Conservation (phyloP, 2,329 filamentous ascomycete species). For the Fusarium anguioides region DNA sequence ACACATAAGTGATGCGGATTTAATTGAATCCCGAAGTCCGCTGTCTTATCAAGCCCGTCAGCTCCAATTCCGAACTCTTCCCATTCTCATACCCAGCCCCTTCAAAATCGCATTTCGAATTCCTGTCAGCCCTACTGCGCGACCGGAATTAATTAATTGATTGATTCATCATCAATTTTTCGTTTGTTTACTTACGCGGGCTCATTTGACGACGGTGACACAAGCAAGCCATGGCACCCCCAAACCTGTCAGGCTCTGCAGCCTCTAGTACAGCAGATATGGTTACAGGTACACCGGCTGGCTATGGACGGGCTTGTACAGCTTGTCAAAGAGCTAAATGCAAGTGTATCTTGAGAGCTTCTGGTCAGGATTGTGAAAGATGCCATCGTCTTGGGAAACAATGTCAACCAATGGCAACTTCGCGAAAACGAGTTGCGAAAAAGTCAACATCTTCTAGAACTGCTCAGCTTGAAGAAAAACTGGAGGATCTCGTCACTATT, state of each 20-base stretch:
- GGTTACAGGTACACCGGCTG: constrained; percentile 47
- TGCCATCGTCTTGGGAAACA: constrained; percentile 61
- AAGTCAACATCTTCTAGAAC: constrained; percentile 52
- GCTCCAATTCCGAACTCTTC: constrained; percentile 22
- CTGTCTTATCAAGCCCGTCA: neutral
- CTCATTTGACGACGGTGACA: neutral
- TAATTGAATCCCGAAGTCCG: constrained; percentile 23
- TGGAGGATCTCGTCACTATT: constrained; percentile 61
- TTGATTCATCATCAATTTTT: no score
- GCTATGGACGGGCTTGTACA: constrained; percentile 58
- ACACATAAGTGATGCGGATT: constrained; percentile 19
- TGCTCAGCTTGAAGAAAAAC: constrained; percentile 61
- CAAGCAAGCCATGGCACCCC: constrained; percentile 39
- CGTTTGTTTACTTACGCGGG: constrained; percentile 1
- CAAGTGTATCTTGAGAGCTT: constrained; percentile 57
- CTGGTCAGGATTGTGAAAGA: constrained; percentile 51
- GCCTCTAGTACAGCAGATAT: constrained; percentile 1
- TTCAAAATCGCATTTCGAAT: constrained; percentile 13
- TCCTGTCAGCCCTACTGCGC: constrained; percentile 17
- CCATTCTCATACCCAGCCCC: constrained; percentile 5
- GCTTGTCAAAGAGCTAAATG: constrained; percentile 62
- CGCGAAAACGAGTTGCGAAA: constrained; percentile 53
- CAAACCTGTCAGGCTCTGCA: constrained; percentile 22
- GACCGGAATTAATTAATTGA: constrained; percentile 34
- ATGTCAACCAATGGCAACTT: constrained; percentile 58